Evolutionary conservation across 2,329 filamentous ascomycete genomes (phyloP), one percentile per base, ranked within the genome.

Genomic region (Mycosphaerella sp.): DNA sequence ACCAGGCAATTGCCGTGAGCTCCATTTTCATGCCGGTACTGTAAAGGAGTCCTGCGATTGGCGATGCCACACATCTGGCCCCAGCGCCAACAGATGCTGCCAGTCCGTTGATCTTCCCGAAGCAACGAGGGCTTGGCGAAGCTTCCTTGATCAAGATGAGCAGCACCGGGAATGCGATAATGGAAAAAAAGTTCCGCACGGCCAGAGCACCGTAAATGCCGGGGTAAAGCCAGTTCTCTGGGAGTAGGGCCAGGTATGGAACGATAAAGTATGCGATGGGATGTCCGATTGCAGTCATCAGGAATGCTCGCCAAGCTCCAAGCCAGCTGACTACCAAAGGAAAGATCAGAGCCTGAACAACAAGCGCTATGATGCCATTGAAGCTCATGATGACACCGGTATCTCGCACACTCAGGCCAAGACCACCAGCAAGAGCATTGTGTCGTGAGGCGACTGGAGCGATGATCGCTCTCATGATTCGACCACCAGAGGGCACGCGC

Each of bases 101-200:
- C 7, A 88, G 72, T 0, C 85, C 85, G 59, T 89, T 89, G 67
- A 89, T 85, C 62, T 80, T 83, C 1, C 85, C 85, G 12, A 89
- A 74, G 4, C 81, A 78, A 1, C 76, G 77, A 3, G 80, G 74
- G 4, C 80, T 78, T 0, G 84, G 83, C 3, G 82, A 81, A 1
- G 85, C 83, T 70, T 88, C 83, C 68, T 89, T 89, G 64, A 89
- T 78, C 51, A 89, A 74, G 56, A 89, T 87, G 26, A 89, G 74
- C 0, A 85, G 76, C 7, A 86, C 78, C 0, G 85, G 85, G 38
- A 84, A 86, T 21, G 80, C 81, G 36, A 88, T 75, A 59, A 88
- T 86, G 6, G 83, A 83, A 52, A 84, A 80, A 52, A 86, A 73
- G 61, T 85, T 86, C 59, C 86, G 82, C 53, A 87, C 70, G 1